A percentile compares a stretch with the other conserved stretches of the same genome.
Evolutionary conservation across 1,284 basidiomycete genomes (phyloP).

Genomic region (Cutaneotrichosporon mucoides): DNA sequence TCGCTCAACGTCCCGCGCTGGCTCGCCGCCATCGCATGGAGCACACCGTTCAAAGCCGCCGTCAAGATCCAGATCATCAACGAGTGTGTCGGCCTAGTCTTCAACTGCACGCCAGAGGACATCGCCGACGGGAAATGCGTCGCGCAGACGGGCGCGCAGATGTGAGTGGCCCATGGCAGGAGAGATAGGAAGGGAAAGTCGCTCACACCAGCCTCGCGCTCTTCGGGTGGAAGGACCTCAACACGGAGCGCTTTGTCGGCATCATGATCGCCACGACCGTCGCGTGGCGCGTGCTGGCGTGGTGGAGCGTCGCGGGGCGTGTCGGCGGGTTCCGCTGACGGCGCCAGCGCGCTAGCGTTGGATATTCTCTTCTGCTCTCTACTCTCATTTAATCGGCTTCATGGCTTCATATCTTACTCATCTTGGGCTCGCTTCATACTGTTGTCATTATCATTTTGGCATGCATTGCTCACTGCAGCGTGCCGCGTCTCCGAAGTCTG

Average conservation of each 20-base stretch:
- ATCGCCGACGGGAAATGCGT: slow-evolving; percentile 46
- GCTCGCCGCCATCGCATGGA: slow-evolving; percentile 48
- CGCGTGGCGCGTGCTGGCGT: slow-evolving; percentile 41
- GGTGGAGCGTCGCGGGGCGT: slow-evolving; percentile 23
- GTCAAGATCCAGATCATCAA: slow-evolving; percentile 51
- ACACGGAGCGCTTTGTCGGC: slow-evolving; percentile 44
- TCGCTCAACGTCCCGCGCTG: slow-evolving; percentile 49
- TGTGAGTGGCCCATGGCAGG: slow-evolving; percentile 28
- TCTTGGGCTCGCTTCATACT: no score
- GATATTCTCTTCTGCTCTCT: no score
- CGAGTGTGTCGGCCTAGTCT: slow-evolving; percentile 45
- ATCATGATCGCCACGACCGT: slow-evolving; percentile 44
- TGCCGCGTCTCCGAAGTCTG: no score
- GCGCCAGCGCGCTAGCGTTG: no score
- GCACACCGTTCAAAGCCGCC: slow-evolving; percentile 35
- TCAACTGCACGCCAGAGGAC: slow-evolving; percentile 45
- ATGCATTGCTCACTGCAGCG: no score
- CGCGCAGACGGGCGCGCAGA: slow-evolving; percentile 48
- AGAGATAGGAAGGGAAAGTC: no score
- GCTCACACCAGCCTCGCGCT: slow-evolving; percentile 30
- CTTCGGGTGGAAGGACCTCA: slow-evolving; percentile 42
- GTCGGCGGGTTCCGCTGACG: slow-evolving; percentile 30
- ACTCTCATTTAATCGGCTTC: no score
- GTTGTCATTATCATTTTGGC: no score
- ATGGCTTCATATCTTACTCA: no score